Conservation (phyloP, 345 rosid species). For the Odontarrhena argentea region DNA sequence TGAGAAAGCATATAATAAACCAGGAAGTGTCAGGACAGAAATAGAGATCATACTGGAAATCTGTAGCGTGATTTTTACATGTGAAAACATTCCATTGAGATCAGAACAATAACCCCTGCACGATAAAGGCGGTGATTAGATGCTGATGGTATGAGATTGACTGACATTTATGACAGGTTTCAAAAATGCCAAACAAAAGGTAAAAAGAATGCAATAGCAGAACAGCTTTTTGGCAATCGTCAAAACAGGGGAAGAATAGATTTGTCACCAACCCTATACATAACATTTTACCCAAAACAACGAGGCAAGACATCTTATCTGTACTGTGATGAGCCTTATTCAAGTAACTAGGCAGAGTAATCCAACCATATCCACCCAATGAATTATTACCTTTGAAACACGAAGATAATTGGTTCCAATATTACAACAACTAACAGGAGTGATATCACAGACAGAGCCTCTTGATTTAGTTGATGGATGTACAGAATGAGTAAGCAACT, state of each 20-base stretch:
- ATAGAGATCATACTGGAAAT: slow-evolving; percentile 38
- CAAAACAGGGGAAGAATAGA: slow-evolving; percentile 19
- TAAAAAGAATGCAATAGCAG: slow-evolving; percentile 27
- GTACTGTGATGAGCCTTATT: slow-evolving; percentile 6
- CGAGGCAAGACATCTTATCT: background rate
- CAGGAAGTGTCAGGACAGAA: slow-evolving; percentile 37
- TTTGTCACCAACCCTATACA: slow-evolving; percentile 22
- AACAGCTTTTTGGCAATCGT: background rate
- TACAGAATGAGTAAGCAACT: slow-evolving; percentile 1
- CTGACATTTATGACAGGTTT: slow-evolving; percentile 24
- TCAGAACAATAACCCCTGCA: slow-evolving; percentile 37
- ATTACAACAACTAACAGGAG: background rate
- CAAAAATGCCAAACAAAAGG: slow-evolving; percentile 28
- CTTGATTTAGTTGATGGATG: slow-evolving; percentile 13
- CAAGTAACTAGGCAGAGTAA: slow-evolving; percentile 3
- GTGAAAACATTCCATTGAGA: slow-evolving; percentile 38
- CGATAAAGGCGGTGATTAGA: slow-evolving; percentile 36
- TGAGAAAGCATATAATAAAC: slow-evolving; percentile 37
- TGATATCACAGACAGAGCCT: background rate
- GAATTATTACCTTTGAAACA: background rate
- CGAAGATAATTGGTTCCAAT: slow-evolving; percentile 7
- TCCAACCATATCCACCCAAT: slow-evolving; percentile 13
- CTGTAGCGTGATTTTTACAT: slow-evolving; percentile 30
- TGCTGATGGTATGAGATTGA: slow-evolving; percentile 26
- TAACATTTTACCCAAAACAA: slow-evolving; percentile 2